A percentile compares a stretch with the other conserved stretches of the same genome.
These are phyloP conservation scores for Plectosphaerella plurivora DNA, from an alignment of 2,329 filamentous ascomycete species.

Conservation along the genomic window DNA sequence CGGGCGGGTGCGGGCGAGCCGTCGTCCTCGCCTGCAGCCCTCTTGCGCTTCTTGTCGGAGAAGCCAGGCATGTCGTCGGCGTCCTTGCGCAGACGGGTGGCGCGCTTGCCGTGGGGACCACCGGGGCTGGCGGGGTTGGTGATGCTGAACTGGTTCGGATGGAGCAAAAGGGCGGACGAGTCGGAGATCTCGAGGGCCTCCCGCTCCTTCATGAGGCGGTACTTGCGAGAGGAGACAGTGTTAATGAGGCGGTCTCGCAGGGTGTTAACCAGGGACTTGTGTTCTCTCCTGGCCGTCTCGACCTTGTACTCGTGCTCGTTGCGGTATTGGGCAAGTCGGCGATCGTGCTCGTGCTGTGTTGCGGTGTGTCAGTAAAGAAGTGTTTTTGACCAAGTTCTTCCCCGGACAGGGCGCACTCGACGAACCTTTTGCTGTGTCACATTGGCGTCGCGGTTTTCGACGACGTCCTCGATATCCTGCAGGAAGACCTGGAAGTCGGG, in stretches of 20 bases:
- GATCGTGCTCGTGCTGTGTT: conserved; percentile 56
- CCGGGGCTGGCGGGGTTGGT: conserved; percentile 61
- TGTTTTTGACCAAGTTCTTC: no score
- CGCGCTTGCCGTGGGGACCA: conserved; percentile 58
- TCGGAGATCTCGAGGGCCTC: conserved; percentile 65
- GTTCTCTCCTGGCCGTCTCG: conserved; percentile 59
- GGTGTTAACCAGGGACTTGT: conserved; percentile 53
- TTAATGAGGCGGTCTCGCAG: conserved; percentile 63
- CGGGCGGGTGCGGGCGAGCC: conserved; percentile 57
- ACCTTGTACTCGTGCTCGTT: conserved; percentile 58
- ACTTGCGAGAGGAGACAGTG: conserved; percentile 60
- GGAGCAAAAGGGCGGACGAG: conserved; percentile 59
- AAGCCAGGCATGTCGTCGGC: conserved; percentile 54
- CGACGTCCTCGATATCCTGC: conserved; percentile 78
- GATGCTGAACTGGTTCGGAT: conserved; percentile 65
- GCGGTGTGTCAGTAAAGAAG: no score
- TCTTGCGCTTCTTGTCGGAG: conserved; percentile 60
- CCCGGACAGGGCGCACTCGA: conserved; percentile 3
- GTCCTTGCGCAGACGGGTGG: conserved; percentile 57
- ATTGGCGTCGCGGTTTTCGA: conserved; percentile 82
- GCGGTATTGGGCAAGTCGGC: conserved; percentile 54
- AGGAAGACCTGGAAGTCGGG: conserved; percentile 83
- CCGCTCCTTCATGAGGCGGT: conserved; percentile 60
- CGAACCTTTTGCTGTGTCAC: conserved; percentile 77
- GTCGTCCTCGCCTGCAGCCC: conserved; percentile 56